Base-by-base conservation (phyloP, 2,329 filamentous ascomycete genomes). In the Diaporthe australafricana region DNA sequence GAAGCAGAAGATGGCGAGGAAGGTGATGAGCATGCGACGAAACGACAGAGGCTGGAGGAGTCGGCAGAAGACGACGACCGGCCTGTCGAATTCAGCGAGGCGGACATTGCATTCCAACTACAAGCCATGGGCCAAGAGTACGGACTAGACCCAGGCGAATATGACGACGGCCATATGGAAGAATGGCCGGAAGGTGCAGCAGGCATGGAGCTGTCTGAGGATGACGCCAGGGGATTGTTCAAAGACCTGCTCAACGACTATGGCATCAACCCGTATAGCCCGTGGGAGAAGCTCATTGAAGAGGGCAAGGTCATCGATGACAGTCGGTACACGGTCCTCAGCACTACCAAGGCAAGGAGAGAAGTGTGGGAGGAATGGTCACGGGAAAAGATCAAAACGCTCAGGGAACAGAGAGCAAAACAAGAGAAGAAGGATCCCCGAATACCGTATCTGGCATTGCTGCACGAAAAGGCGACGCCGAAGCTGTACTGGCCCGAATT, bases 401-500 rank as follows among this genome's bases (percentile, higher is more conserved):
- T 95, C 16, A 93, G 92, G 79, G 92, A 93, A 76, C 88, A 89
- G 77, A 91, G 93, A 71, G 92, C 92, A 30, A 91, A 88, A 73
- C 89, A 95, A 79, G 92, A 93, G 81, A 96, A 94, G 84, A 90
- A 90, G 75, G 95, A 98, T 77, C 96, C 96, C 1, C 87, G 89
- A 57, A 92, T 98, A 75, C 90, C 92, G 0, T 99, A 97, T 80
- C 84, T 98, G 73, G 88, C 89, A 0, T 93, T 99, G 74, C 85
- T 99, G 38, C 91, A 96, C 74, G 89, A 92, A 62, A 89, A 94
- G 76, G 96, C 95, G 0, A 96, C 92, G 0, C 92, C 94, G 0
- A 98, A 98, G 83, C 87, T 99, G 1, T 99, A 97, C 85, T 99
- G 96, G 96, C 92, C 94, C 0, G 96, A 99, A 80, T 99, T 99